phyloP scores from a whole-genome alignment of 257 asterid genomes.

The Lantana camara region DNA sequence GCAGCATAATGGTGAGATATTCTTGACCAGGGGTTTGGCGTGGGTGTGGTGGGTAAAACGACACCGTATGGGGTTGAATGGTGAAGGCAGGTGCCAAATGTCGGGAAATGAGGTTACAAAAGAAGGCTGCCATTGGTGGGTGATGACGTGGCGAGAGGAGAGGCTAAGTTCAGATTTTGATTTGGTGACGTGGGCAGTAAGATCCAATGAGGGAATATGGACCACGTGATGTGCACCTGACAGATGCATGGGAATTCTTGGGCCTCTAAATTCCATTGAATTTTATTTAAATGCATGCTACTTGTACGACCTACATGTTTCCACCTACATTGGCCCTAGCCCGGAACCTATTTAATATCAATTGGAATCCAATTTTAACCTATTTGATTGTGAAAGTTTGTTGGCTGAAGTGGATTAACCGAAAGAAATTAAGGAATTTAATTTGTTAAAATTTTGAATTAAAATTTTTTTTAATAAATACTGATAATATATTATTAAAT shows the following conservation, averaged over 20 bases:
- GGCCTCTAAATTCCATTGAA: background rate
- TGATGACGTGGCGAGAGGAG: conserved; percentile 39
- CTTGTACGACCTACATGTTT: background rate
- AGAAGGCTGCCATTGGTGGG: conserved; percentile 21
- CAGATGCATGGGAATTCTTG: background rate
- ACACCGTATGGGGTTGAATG: conserved; percentile 36
- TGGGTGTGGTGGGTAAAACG: conserved; percentile 30
- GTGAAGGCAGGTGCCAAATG: conserved; percentile 38
- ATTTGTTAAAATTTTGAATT: too few relatives aligned
- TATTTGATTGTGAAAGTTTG: too few relatives aligned
- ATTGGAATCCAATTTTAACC: too few relatives aligned
- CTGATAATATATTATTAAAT: too few relatives aligned
- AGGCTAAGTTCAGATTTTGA: conserved; percentile 26
- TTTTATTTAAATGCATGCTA: too few relatives aligned
- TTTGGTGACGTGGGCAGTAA: conserved; percentile 29
- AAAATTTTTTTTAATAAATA: too few relatives aligned
- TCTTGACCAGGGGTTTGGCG: background rate
- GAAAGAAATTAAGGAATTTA: too few relatives aligned
- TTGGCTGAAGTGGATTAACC: too few relatives aligned
- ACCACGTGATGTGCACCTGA: conserved; percentile 34
- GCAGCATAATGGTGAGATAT: background rate
- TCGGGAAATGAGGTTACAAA: conserved; percentile 13
- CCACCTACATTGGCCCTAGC: too few relatives aligned
- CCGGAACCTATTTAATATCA: too few relatives aligned
- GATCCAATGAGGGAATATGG: background rate